Evolutionary conservation across 768 basidiomycete species (phyloP).

Genomic region (Calocybe indica): DNA sequence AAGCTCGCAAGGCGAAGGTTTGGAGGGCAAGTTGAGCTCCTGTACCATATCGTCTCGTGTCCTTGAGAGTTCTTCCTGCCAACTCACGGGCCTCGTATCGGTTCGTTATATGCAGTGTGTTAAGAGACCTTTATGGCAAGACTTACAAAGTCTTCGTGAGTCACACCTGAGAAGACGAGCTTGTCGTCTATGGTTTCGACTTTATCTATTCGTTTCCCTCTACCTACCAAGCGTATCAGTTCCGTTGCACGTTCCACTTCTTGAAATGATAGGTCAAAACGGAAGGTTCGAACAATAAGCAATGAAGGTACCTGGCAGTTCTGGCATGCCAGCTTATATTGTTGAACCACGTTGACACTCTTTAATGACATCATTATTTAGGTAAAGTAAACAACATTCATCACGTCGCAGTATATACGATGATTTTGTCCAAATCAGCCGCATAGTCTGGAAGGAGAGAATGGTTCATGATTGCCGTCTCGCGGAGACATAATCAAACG

Average conservation of each 20-base stretch:
- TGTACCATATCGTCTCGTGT: constrained; percentile 50
- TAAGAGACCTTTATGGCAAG: background rate
- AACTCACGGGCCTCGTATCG: constrained; percentile 40
- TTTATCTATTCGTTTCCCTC: constrained; percentile 44
- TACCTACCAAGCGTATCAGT: constrained; percentile 45
- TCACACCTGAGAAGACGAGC: constrained; percentile 55
- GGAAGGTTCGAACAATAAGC: background rate
- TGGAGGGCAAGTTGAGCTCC: background rate
- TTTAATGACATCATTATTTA: no score
- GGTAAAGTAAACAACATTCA: no score
- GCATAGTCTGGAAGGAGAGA: constrained; percentile 38
- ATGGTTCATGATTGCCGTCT: background rate
- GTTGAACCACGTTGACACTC: no score
- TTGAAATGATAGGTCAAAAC: constrained; percentile 14
- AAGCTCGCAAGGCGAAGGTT: background rate
- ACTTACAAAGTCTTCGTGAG: constrained; percentile 59
- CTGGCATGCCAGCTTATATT: constrained; percentile 33
- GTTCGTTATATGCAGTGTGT: background rate
- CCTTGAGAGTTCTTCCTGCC: constrained; percentile 37
- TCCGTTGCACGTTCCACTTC: constrained; percentile 68
- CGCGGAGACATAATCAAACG: constrained; percentile 14
- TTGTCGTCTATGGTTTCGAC: constrained; percentile 57
- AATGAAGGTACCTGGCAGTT: constrained; percentile 40
- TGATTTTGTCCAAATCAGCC: constrained; percentile 54
- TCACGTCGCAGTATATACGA: constrained; percentile 44